Evolutionary conservation across 106 monocot genomes (phyloP).

Genomic region (Acorus gramineus): DNA sequence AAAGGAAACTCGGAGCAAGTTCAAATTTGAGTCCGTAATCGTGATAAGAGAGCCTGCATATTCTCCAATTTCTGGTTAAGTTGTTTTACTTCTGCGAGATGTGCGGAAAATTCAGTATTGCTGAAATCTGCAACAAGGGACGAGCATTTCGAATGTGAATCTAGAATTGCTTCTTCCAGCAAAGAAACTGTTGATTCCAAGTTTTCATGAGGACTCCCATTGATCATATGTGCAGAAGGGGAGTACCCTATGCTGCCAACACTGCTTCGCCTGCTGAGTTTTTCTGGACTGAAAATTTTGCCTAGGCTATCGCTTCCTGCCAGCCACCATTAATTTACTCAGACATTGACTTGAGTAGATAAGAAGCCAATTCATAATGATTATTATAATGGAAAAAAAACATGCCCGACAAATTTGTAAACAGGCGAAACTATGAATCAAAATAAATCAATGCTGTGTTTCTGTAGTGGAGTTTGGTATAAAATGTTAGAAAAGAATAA

Average conservation of each 20-base stretch:
- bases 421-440: no score
- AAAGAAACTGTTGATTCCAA: conserved; percentile 42
- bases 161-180: conserved; percentile 50
- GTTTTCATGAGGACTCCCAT: conserved; percentile 12
- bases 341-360: background rate
- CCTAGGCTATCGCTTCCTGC: conserved; percentile 77
- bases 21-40: conserved; percentile 39
- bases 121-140: conserved; percentile 43
- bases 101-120: conserved; percentile 21
- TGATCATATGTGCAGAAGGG: conserved; percentile 25
- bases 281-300: conserved; percentile 62
- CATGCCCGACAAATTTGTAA: no score
- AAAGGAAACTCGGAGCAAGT: no score
- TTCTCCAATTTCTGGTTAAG: conserved; percentile 67
- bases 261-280: conserved; percentile 62
- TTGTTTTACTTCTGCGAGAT: conserved; percentile 41
- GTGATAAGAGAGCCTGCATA: conserved; percentile 63
- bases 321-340: background rate
- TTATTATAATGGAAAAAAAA: background rate
- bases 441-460: no score
- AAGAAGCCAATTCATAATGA: background rate
- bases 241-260: conserved; percentile 37
- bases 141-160: conserved; percentile 64
- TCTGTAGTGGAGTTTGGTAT: no score
- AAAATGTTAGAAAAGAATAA: no score